Percentiles rank a stretch among this genome's conserved stretches.
These are phyloP conservation scores for Kluyveromyces aestuarii DNA, from an alignment of 805 yeast genomes.

Conservation along the genomic window DNA sequence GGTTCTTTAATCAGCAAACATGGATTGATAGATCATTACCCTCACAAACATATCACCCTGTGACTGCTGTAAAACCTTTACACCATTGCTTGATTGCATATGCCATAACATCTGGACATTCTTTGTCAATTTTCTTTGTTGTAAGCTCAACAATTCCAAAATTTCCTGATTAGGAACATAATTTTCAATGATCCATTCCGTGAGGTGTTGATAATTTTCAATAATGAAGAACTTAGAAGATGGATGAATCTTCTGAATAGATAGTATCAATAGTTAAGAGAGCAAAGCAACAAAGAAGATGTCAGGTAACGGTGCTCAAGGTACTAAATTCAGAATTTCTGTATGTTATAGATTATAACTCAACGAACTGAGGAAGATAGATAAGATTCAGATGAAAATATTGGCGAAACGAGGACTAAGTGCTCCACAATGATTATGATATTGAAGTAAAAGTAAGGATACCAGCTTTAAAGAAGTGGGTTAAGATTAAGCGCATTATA, in stretches of 20 bases:
- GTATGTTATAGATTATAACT: slow-evolving; percentile 45
- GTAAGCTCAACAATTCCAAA: too few relatives aligned
- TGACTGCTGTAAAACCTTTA: too few relatives aligned
- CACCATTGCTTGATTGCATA: too few relatives aligned
- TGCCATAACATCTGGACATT: too few relatives aligned
- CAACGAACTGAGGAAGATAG: neutral
- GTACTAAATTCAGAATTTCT: slow-evolving; percentile 99
- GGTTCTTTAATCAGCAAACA: too few relatives aligned
- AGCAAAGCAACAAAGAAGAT: slow-evolving; percentile 35
- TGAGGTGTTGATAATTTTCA: slow-evolving; percentile 1
- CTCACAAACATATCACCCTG: too few relatives aligned
- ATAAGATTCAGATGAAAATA: neutral
- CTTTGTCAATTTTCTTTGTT: too few relatives aligned
- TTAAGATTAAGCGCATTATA: neutral
- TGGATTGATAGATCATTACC: too few relatives aligned
- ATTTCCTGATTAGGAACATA: neutral
- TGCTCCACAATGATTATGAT: neutral
- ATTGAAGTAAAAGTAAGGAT: neutral
- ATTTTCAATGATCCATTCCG: neutral
- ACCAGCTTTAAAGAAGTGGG: neutral
- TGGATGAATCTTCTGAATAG: neutral
- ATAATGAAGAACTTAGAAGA: neutral
- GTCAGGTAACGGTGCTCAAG: slow-evolving; percentile 95
- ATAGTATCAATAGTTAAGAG: neutral
- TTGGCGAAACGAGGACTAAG: neutral